Percentiles rank a stretch among this genome's conserved stretches.
phyloP scores from a whole-genome alignment of 768 basidiomycete genomes.

The Guyanaporus albipodus region DNA sequence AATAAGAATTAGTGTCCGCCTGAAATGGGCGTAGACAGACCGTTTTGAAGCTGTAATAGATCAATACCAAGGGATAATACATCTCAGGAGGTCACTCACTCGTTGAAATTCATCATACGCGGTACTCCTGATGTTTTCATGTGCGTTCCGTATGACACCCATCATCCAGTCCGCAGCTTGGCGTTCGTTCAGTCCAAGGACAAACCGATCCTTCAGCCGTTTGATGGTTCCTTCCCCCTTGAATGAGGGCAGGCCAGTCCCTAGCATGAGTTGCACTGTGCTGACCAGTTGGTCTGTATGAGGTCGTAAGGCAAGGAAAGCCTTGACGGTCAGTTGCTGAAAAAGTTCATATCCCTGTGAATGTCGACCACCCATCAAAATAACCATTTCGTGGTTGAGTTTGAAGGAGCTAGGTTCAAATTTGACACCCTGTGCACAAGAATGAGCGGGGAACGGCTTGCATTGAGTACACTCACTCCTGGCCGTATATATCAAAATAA shows the following conservation, averaged over 20 bases:
- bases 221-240: conserved; percentile 93
- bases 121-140: conserved; percentile 90
- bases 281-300: conserved; percentile 88
- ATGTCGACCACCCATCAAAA: conserved; percentile 92
- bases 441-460: conserved; percentile 4
- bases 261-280: conserved; percentile 90
- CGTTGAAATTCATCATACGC: conserved; percentile 96
- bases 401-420: conserved; percentile 99
- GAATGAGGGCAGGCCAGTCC: conserved; percentile 92
- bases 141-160: conserved; percentile 82
- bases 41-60: conserved; percentile 44
- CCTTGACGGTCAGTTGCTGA: conserved; percentile 90
- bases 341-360: conserved; percentile 95
- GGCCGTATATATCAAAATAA: conserved; percentile 42
- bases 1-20: background rate
- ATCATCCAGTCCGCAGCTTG: conserved; percentile 95
- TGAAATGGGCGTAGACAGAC: conserved; percentile 25
- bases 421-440: conserved; percentile 76
- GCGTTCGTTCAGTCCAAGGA: conserved; percentile 73
- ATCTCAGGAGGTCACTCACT: conserved; percentile 42
- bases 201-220: conserved; percentile 83
- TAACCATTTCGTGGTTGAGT: conserved; percentile 97
- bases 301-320: conserved; percentile 94
- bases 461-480: conserved; percentile 43
- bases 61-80: conserved; percentile 4